A percentile compares a stretch with the other conserved stretches of the same genome.
Evolutionary conservation across 1,284 basidiomycete species (phyloP).

Genomic region (Ceratobasidium sp.): DNA sequence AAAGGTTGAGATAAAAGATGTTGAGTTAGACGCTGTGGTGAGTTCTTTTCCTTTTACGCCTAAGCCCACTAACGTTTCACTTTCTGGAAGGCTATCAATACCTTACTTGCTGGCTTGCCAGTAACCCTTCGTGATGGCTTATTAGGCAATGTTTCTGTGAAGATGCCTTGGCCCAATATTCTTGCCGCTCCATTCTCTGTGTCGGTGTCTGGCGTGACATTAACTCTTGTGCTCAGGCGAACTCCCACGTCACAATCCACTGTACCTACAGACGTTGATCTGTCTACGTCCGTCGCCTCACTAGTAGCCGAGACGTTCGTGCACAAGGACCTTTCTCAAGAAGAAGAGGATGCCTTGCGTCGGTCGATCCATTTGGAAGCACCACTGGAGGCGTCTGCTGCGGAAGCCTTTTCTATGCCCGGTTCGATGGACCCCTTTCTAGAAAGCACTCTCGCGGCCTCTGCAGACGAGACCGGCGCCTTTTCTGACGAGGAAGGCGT

Average conservation of each 20-base stretch:
- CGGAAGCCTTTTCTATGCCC: constrained; percentile 55
- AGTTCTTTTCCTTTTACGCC: constrained; percentile 48
- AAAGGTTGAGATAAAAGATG: constrained; percentile 81
- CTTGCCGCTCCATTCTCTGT: constrained; percentile 73
- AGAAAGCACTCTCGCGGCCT: constrained; percentile 50
- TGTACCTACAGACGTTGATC: constrained; percentile 50
- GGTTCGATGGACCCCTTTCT: constrained; percentile 70
- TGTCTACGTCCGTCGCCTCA: constrained; percentile 78
- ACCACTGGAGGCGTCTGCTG: constrained; percentile 26
- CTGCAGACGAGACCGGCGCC: constrained; percentile 56
- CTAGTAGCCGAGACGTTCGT: constrained; percentile 76
- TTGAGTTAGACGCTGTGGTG: constrained; percentile 81
- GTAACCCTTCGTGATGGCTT: constrained; percentile 73
- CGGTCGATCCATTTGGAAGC: constrained; percentile 66
- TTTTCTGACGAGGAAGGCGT: constrained; percentile 56
- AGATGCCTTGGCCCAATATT: constrained; percentile 78
- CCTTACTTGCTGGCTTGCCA: constrained; percentile 71
- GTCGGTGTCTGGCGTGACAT: constrained; percentile 66
- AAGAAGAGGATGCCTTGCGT: constrained; percentile 75
- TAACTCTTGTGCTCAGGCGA: constrained; percentile 50
- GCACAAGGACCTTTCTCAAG: constrained; percentile 75
- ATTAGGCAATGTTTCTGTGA: constrained; percentile 75
- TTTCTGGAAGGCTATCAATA: constrained; percentile 75
- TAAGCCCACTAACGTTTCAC: background rate
- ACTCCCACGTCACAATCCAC: constrained; percentile 17